A percentile compares a stretch with the other conserved stretches of the same genome.
These are phyloP conservation scores for Fagopyrum esculentum DNA, from an alignment of 148 eudicot species.

Conservation along the genomic window DNA sequence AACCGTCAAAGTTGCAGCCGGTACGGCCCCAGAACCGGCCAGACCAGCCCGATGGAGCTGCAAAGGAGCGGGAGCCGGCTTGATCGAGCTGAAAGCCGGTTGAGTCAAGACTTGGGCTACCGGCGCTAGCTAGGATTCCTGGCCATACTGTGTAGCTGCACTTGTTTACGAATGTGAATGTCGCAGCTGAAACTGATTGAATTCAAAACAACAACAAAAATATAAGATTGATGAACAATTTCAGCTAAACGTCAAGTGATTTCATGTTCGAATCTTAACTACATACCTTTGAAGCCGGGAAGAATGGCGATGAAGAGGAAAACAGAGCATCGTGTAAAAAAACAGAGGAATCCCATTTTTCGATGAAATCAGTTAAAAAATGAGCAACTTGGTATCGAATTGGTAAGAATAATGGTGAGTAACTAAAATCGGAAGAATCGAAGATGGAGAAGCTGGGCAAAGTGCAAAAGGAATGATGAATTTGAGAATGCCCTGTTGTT, in stretches of 20 bases:
- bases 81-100: conserved; percentile 28
- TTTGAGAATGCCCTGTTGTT: too few relatives aligned
- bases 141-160: conserved; percentile 24
- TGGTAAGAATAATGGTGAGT: background rate
- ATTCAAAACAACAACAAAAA: background rate
- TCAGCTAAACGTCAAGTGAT: background rate
- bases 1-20: conserved; percentile 23
- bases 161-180: conserved; percentile 19
- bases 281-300: background rate
- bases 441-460: background rate
- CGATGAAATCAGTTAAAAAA: background rate
- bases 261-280: background rate
- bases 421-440: too few relatives aligned
- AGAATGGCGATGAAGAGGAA: background rate
- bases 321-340: background rate
- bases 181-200: conserved; percentile 7
- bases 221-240: background rate
- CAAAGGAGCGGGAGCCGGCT: conserved; percentile 11
- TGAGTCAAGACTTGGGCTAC: conserved; percentile 18
- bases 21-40: conserved; percentile 38
- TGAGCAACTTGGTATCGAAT: background rate
- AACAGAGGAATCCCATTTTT: conserved; percentile 6
- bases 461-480: too few relatives aligned
- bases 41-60: conserved; percentile 31
- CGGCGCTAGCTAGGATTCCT: conserved; percentile 20